A percentile compares a stretch with the other conserved stretches of the same genome.
These are phyloP conservation scores for Flaveria ramosissima DNA, from an alignment of 129 eudicot species.

Conservation along the genomic window DNA sequence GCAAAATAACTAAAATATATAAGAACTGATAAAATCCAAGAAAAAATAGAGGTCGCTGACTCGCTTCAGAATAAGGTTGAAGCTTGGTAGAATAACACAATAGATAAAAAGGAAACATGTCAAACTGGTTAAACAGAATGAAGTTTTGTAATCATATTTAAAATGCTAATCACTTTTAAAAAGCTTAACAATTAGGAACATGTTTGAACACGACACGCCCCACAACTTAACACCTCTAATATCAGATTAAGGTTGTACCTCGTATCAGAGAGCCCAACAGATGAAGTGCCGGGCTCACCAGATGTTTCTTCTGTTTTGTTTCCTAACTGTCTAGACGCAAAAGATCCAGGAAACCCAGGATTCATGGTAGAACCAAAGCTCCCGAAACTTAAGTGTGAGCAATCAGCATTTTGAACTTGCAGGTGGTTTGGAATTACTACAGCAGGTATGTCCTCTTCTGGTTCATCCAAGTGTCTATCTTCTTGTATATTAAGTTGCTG, in stretches of 20 bases:
- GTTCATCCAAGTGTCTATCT: slow-evolving; percentile 47
- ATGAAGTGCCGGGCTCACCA: slow-evolving; percentile 53
- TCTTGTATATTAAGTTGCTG: slow-evolving; percentile 64
- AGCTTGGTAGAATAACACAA: too few relatives aligned
- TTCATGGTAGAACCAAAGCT: slow-evolving; percentile 73
- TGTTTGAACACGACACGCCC: background rate
- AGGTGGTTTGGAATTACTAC: slow-evolving; percentile 88
- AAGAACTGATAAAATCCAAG: background rate
- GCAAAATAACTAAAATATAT: slow-evolving; percentile 20
- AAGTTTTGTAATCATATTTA: background rate
- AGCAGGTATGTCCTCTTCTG: slow-evolving; percentile 68
- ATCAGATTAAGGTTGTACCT: slow-evolving; percentile 46
- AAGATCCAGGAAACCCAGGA: slow-evolving; percentile 52
- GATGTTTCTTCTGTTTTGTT: slow-evolving; percentile 58
- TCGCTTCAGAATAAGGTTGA: too few relatives aligned
- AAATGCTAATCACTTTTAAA: background rate
- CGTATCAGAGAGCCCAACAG: slow-evolving; percentile 55
- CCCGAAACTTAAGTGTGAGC: slow-evolving; percentile 92
- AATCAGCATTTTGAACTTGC: slow-evolving; percentile 85
- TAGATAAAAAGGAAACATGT: background rate
- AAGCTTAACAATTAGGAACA: background rate
- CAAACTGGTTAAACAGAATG: background rate
- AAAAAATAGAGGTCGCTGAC: background rate
- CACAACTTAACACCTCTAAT: background rate
- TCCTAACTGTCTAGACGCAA: slow-evolving; percentile 49